Conservation (phyloP, 2,329 filamentous ascomycete species). For the Macrophomina tecta region DNA sequence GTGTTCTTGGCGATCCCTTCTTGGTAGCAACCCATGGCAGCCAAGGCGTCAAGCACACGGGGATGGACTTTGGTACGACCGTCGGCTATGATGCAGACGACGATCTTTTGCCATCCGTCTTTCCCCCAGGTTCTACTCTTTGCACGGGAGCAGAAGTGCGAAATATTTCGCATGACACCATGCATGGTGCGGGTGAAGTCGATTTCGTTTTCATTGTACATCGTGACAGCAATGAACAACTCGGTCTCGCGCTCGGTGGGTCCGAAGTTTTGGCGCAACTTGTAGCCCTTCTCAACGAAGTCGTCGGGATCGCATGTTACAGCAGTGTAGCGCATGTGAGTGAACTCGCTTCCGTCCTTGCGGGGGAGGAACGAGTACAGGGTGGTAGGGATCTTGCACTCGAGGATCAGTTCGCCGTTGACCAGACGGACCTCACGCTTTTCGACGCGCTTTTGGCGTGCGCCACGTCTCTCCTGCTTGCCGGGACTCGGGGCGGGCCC, state of each 20-base stretch:
- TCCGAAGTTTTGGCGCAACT: constrained; percentile 88
- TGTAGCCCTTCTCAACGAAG: constrained; percentile 87
- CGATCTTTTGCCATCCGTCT: constrained; percentile 98
- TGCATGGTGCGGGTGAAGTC: constrained; percentile 98
- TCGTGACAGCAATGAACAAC: constrained; percentile 94
- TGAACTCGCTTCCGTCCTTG: constrained; percentile 93
- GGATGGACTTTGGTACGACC: constrained; percentile 93
- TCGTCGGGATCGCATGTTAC: constrained; percentile 98
- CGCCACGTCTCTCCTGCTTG: constrained; percentile 85
- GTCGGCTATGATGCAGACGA: constrained; percentile 95
- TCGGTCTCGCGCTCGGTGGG: constrained; percentile 86
- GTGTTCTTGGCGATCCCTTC: constrained; percentile 98
- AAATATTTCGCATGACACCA: constrained; percentile 97
- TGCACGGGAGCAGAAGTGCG: constrained; percentile 90
- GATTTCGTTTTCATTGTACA: constrained; percentile 99
- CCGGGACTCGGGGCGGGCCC: constrained; percentile 80
- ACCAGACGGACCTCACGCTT: constrained; percentile 95
- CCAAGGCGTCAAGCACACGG: constrained; percentile 88
- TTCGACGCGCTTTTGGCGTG: constrained; percentile 83
- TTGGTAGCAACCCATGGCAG: constrained; percentile 97
- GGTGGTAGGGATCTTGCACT: constrained; percentile 99
- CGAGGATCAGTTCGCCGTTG: constrained; percentile 95
- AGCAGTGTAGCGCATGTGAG: constrained; percentile 97
- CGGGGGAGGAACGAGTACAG: constrained; percentile 95
- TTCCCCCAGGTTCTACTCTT: constrained; percentile 97